Evolutionary conservation across 352 stramenopile genomes (phyloP), one percentile per base, ranked within the genome.

Genomic region (Albugo candida): DNA sequence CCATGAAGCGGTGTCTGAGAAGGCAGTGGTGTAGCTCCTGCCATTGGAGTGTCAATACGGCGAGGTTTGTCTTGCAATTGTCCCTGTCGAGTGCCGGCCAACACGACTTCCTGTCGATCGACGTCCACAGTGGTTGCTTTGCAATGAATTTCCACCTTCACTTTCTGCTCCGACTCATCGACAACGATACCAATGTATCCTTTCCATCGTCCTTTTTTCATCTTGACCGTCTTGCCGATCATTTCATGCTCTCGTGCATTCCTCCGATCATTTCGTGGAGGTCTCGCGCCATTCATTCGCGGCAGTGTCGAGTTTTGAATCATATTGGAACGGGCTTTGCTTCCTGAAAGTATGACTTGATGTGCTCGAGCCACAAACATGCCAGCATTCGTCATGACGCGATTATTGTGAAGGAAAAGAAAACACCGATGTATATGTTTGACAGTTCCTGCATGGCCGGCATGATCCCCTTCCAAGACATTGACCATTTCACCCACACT

Each of bases 151-250:
- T 94, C 81, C 27, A 94, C 81, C 59, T 94, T 94, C 54, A 92
- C 80, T 58, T 89, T 94, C 49, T 81, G 70, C 20, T 93, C 81
- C 46, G 58, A 79, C 64, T 89, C 79, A 55, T 89, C 79, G 20
- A 92, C 77, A 36, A 93, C 75, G 49, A 94, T 94, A 55, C 81
- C 81, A 49, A 93, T 93, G 63, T 94, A 94, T 27, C 81, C 81
- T 70, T 94, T 94, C 77, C 81, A 92, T 39, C 82, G 78, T 1
- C 81, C 81, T 51, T 88, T 87, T 54, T 88, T 92, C 57, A 94
- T 83, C 63, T 92, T 92, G 17, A 94, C 81, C 4, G 81, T 93
- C 56, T 92, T 84, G 6, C 81, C 81, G 2, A 92, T 67, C 14
- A 92, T 52, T 31, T 88, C 79, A 1, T 78, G 88, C 52, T 92